Evolutionary conservation across 2,329 filamentous ascomycete species (phyloP), one percentile per base, ranked within the genome.

Genomic region (Cladosporium velox): DNA sequence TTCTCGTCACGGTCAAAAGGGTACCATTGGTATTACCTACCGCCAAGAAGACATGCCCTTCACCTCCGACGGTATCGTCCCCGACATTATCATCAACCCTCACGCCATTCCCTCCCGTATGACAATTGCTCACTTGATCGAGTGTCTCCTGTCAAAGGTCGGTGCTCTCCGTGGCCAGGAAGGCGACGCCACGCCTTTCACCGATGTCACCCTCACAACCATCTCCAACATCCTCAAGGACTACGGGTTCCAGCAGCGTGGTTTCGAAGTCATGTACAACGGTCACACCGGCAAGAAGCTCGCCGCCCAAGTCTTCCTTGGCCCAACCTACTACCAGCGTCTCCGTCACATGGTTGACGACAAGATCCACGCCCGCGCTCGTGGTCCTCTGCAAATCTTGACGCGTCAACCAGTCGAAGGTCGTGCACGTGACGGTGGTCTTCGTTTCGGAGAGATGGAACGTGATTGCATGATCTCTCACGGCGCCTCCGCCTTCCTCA

Each of bases 381-480:
- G 95, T 77, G 95, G 96, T 41, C 95, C 95, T 0, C 91, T 97
- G 26, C 95, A 99, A 81, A 99, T 99, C 75, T 87, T 99, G 82
- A 99, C 95, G 2, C 87, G 96, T 66, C 95, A 99, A 80, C 95
- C 95, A 21, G 95, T 99, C 15, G 95, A 99, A 82, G 95, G 95
- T 90, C 91, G 96, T 87, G 95, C 95, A 3, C 86, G 96, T 80
- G 96, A 99, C 78, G 95, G 95, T 86, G 95, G 95, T 84, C 86
- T 99, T 54, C 94, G 96, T 77, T 99, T 99, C 88, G 95, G 95
- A 89, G 95, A 99, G 85, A 99, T 99, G 95, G 96, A 99, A 82
- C 94, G 96, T 83, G 96, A 99, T 87, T 99, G 95, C 79, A 99
- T 99, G 95, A 99, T 99, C 83, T 93, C 96, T n/a, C 96, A 99